phyloP scores from a whole-genome alignment of 2,329 filamentous ascomycete species.

The Penicillium sp. region DNA sequence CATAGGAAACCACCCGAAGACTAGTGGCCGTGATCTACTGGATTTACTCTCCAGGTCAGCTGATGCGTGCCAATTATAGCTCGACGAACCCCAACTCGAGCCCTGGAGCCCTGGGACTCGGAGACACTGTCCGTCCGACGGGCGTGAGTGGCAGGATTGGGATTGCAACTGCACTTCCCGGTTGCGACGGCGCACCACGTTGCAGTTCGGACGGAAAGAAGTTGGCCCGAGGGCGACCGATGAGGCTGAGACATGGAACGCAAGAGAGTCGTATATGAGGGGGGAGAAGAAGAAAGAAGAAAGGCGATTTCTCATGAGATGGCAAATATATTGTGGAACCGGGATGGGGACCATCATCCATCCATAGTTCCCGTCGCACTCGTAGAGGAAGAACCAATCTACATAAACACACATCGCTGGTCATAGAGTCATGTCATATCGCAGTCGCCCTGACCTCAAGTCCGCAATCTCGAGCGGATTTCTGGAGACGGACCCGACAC shows the following conservation, averaged over 20 bases:
- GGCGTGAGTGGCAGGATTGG: conserved; percentile 9
- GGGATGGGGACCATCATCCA: too few species aligned
- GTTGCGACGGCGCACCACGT: conserved; percentile 16
- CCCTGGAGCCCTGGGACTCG: too few species aligned
- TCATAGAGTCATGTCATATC: conserved; percentile 28
- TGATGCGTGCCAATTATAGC: conserved; percentile 12
- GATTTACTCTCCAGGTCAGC: conserved; percentile 8
- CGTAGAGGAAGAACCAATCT: conserved; percentile 17
- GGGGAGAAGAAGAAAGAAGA: too few species aligned
- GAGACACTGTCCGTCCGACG: conserved; percentile 11
- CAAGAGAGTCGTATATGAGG: too few species aligned
- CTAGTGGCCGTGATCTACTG: too few species aligned
- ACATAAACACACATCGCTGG: conserved; percentile 24
- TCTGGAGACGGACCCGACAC: too few species aligned
- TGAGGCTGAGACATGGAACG: conserved; percentile 13
- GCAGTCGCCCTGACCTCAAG: conserved; percentile 3
- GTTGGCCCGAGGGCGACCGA: conserved; percentile 13
- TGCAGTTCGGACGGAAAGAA: conserved; percentile 17
- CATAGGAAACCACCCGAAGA: neutral
- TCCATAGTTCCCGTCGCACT: too few species aligned
- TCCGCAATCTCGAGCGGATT: too few species aligned
- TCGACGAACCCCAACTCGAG: too few species aligned
- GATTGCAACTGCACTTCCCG: conserved; percentile 16
- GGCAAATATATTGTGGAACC: too few species aligned
- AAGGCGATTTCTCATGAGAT: too few species aligned